Conservation (phyloP, 352 stramenopile species). For the Blastocystis sp. region DNA sequence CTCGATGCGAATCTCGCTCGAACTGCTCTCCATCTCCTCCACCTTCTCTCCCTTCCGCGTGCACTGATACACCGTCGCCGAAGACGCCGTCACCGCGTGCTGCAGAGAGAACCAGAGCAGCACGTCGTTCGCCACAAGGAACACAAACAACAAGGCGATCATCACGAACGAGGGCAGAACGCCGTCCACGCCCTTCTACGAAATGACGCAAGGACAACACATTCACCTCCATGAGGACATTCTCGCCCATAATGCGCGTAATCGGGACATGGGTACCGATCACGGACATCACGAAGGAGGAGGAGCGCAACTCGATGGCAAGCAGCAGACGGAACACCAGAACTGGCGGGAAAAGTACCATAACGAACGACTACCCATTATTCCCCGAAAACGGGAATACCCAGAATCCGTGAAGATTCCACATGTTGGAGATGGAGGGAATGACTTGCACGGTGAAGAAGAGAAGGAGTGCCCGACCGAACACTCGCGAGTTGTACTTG, state of each 20-base stretch:
- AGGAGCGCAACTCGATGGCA: slow-evolving; percentile 10
- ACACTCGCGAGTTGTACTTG: neutral
- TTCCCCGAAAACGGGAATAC: neutral
- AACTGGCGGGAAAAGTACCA: slow-evolving; percentile 32
- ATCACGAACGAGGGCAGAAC: neutral
- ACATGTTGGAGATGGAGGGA: slow-evolving; percentile 45
- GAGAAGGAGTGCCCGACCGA: slow-evolving; percentile 4
- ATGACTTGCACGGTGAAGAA: slow-evolving; percentile 41
- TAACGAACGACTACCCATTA: neutral
- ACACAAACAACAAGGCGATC: neutral
- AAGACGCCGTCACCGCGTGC: neutral
- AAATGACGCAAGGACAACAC: neutral
- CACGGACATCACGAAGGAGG: slow-evolving; percentile 24
- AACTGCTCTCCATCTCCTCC: slow-evolving; percentile 37
- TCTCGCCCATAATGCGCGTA: slow-evolving; percentile 11
- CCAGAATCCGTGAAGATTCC: slow-evolving; percentile 29
- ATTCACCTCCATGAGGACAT: slow-evolving; percentile 30
- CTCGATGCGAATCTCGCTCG: slow-evolving; percentile 65
- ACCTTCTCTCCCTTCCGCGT: neutral
- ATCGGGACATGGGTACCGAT: neutral
- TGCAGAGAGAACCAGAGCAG: neutral
- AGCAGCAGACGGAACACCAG: slow-evolving; percentile 30
- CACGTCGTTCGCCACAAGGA: neutral
- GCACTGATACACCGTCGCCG: slow-evolving; percentile 46
- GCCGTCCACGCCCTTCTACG: slow-evolving; percentile 53